Evolutionary conservation across 352 stramenopile species (phyloP).

Genomic region (Phytophthora pseudosyringae): DNA sequence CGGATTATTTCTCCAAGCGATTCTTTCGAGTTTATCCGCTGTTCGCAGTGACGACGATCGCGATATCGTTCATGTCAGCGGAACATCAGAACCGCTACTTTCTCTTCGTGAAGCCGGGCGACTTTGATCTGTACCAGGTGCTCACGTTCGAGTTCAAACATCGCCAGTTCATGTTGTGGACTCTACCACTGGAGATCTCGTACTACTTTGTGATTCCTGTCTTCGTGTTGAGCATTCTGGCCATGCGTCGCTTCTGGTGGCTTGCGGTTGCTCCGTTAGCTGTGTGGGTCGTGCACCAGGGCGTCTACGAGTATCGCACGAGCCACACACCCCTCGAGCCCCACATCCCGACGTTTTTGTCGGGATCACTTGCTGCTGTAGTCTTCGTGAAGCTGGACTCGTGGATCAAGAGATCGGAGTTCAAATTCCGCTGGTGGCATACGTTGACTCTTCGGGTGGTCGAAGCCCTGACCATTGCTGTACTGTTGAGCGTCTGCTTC

Average conservation of each 20-base stretch:
- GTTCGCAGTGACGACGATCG: conserved; percentile 41
- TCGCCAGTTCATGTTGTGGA: conserved; percentile 60
- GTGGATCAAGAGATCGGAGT: conserved; percentile 23
- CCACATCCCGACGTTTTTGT: conserved; percentile 46
- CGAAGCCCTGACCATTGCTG: conserved; percentile 23
- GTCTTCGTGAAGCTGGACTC: conserved; percentile 39
- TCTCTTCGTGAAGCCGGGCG: conserved; percentile 26
- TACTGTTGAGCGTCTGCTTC: conserved; percentile 46
- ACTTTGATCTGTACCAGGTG: conserved; percentile 48
- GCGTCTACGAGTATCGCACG: conserved; percentile 30
- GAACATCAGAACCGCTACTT: conserved; percentile 40
- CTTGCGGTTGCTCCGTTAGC: conserved; percentile 26
- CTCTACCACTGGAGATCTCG: conserved; percentile 54
- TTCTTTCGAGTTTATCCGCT: conserved; percentile 69
- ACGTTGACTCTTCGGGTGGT: conserved; percentile 22
- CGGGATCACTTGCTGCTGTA: conserved; percentile 46
- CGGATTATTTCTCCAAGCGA: conserved; percentile 57
- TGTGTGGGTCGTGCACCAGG: conserved; percentile 37
- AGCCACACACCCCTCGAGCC: conserved; percentile 37
- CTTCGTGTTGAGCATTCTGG: conserved; percentile 38
- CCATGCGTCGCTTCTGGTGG: conserved; percentile 38
- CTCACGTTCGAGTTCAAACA: conserved; percentile 47
- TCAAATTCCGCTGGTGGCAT: conserved; percentile 35
- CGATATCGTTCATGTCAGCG: conserved; percentile 38
- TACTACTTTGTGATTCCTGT: conserved; percentile 58